Base-by-base conservation (phyloP, 2,329 filamentous ascomycete species). In the Ophiostoma angusticollis region DNA sequence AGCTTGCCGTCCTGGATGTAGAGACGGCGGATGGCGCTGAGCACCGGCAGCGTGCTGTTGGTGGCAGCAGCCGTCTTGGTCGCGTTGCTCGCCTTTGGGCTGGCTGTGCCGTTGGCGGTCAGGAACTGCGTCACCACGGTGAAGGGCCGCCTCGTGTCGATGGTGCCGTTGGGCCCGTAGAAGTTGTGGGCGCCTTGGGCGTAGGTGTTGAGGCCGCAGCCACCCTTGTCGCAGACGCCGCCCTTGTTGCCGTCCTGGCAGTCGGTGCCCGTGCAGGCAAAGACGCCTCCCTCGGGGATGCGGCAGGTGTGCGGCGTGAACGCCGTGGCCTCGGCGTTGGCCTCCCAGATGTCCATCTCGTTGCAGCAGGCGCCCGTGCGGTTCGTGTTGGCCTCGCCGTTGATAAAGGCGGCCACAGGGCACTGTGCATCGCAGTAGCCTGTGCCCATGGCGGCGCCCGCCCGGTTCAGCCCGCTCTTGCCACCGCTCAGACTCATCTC, bases 381-480 rank as follows among this genome's bases (percentile, higher is more conserved):
- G 32, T 60, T 56, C 32, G 65, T 49, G 49, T 68, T 68, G 19
- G 57, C 41, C 47, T 52, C 50, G 23, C 68, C 68, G 43, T 65
- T 65, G 48, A 71, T 69, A 45, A 72, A 72, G 0, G 56, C 54
- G 18, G 29, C 53, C 37, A 70, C 70, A 28, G 60, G 64, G 51
- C 72, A 76, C 53, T 76, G 72, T 1, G 72, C 66, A 49, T 76
- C 72, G 38, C 75, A 80, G 57, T 80, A 79, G 5, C 76, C 76
- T 2, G 70, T 74, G 29, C 75, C 75, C 44, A 73, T 74, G 37
- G 63, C 60, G 3, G 75, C 72, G 42, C 76, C 75, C 19, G 67
- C 74, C 39, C 65, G 63, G 57, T 72, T 75, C 38, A 56, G 61
- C 0, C 62, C 51, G 50, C 67, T 71, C 49, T 64, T 45, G 23